A percentile compares a stretch with the other conserved stretches of the same genome.
phyloP scores from a whole-genome alignment of 805 yeast species.

The Clavispora carvajalis region DNA sequence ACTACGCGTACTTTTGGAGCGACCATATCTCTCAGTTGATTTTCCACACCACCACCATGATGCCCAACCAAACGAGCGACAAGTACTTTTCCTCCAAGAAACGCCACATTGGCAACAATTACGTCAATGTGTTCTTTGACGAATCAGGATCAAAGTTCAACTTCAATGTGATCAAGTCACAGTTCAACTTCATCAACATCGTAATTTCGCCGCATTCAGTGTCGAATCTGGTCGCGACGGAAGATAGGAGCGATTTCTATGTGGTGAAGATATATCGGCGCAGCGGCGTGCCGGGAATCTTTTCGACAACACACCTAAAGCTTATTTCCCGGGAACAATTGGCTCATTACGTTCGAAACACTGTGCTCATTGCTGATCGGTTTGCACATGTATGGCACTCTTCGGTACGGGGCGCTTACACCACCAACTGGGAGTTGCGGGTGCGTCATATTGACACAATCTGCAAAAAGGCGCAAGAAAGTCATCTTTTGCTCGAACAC shows the following conservation, averaged over 20 bases:
- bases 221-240: slow-evolving; percentile 1
- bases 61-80: slow-evolving; percentile 54
- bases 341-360: slow-evolving; percentile 59
- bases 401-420: slow-evolving; percentile 40
- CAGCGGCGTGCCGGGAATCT: slow-evolving; percentile 69
- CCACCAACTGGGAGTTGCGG: slow-evolving; percentile 65
- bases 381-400: slow-evolving; percentile 76
- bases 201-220: slow-evolving; percentile 62
- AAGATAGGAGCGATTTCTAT: slow-evolving; percentile 30
- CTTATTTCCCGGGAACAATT: slow-evolving; percentile 56
- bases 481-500: slow-evolving; percentile 24
- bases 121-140: slow-evolving; percentile 75
- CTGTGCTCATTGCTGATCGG: slow-evolving; percentile 60
- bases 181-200: slow-evolving; percentile 77
- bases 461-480: slow-evolving; percentile 22
- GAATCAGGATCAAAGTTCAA: slow-evolving; percentile 64
- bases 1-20: slow-evolving; percentile 66
- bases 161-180: slow-evolving; percentile 66
- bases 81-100: slow-evolving; percentile 52
- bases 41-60: slow-evolving; percentile 76
- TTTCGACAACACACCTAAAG: slow-evolving; percentile 73
- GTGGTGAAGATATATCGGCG: slow-evolving; percentile 61
- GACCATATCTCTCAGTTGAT: slow-evolving; percentile 67
- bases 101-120: slow-evolving; percentile 82
- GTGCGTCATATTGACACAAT: slow-evolving; percentile 45